Evolutionary conservation across 2,329 filamentous ascomycete genomes (phyloP).

Genomic region (Ceratocystis papillata): DNA sequence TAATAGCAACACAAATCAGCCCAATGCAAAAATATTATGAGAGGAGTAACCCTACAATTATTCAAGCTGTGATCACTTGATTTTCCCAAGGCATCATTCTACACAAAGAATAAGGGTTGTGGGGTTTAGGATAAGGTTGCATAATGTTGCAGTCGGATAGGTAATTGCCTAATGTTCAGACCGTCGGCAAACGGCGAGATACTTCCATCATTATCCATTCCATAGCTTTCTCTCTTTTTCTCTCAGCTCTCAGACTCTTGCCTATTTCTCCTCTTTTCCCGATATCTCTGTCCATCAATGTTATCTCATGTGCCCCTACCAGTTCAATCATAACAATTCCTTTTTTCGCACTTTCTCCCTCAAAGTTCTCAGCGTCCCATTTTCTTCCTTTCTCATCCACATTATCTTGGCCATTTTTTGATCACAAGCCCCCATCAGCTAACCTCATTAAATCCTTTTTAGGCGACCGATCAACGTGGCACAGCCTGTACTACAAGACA

Average conservation of each 20-base stretch:
- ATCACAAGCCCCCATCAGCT: constrained; percentile 8
- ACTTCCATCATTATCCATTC: too few species aligned
- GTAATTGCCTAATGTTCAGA: not conserved
- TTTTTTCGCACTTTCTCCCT: not conserved
- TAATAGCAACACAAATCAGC: too few species aligned
- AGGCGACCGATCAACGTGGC: not conserved
- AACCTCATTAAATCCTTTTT: not conserved
- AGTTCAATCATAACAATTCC: not conserved
- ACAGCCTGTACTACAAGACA: not conserved
- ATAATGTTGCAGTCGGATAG: not conserved
- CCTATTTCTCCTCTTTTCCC: not conserved
- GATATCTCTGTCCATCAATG: not conserved
- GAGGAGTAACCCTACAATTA: too few species aligned
- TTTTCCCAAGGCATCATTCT: not conserved
- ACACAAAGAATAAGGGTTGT: not conserved
- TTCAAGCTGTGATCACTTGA: too few species aligned
- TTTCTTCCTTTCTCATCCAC: not conserved
- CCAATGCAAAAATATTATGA: not conserved
- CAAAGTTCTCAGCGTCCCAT: constrained; percentile 1
- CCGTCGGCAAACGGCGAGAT: not conserved
- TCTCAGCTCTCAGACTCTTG: not conserved
- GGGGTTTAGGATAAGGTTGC: not conserved
- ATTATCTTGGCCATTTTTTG: not conserved
- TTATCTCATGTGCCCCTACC: not conserved
- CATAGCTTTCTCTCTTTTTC: not conserved